phyloP scores from a whole-genome alignment of 192 early-diverging fungal genomes.

The Coemansia sp. region DNA sequence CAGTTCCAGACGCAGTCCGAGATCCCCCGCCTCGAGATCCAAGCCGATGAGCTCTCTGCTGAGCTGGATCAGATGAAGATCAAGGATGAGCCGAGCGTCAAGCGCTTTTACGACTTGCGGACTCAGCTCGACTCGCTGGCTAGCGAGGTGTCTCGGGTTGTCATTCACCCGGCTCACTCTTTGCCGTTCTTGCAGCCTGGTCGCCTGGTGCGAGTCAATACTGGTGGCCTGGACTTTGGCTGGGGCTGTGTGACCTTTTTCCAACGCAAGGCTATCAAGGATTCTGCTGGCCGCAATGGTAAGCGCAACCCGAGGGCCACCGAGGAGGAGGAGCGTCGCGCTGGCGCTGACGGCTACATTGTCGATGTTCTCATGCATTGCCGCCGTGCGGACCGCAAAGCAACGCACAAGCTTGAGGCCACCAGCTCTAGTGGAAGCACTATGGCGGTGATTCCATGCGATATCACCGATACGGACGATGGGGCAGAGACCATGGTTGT shows the following conservation, averaged over 20 bases:
- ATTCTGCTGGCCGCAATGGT: slow-evolving; percentile 6
- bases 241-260: slow-evolving; percentile 88
- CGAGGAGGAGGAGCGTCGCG: slow-evolving; percentile 35
- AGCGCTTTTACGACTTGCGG: slow-evolving; percentile 74
- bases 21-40: slow-evolving; percentile 70
- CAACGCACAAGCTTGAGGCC: slow-evolving; percentile 25
- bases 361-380: slow-evolving; percentile 87
- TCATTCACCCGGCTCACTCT: slow-evolving; percentile 79
- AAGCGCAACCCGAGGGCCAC: slow-evolving; percentile 23
- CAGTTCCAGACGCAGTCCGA: slow-evolving; percentile 87
- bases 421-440: slow-evolving; percentile 18
- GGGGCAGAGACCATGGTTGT: slow-evolving; percentile 67
- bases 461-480: slow-evolving; percentile 37
- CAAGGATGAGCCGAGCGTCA: slow-evolving; percentile 67
- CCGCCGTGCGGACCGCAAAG: slow-evolving; percentile 20
- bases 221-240: slow-evolving; percentile 76
- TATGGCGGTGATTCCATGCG: slow-evolving; percentile 45
- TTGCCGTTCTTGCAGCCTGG: slow-evolving; percentile 85
- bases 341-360: slow-evolving; percentile 62
- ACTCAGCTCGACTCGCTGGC: slow-evolving; percentile 64
- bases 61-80: slow-evolving; percentile 56
- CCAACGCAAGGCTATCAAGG: slow-evolving; percentile 53
- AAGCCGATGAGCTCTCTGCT: slow-evolving; percentile 45
- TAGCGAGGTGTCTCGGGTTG: slow-evolving; percentile 68
- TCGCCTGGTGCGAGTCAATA: slow-evolving; percentile 66